These are phyloP conservation scores for Pseudozyma tsukubaensis DNA, from an alignment of 1,284 basidiomycete genomes.

Conservation along the genomic window DNA sequence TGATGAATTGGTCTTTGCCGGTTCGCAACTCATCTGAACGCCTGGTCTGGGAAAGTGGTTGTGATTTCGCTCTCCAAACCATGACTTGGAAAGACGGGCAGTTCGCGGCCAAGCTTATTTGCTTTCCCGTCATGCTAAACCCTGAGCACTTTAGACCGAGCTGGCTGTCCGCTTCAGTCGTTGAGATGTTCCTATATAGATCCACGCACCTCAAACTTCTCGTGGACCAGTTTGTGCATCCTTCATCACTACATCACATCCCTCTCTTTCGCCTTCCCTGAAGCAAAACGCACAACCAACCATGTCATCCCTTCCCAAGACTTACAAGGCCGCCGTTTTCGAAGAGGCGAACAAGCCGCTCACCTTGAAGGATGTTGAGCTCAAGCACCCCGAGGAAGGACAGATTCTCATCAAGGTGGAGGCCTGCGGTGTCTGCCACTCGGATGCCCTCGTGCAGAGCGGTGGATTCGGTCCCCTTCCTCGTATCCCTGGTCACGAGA, in stretches of 20 bases:
- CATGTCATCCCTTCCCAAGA: conserved; percentile 51
- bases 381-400: conserved; percentile 85
- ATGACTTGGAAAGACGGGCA: too few species aligned
- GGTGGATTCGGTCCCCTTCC: conserved; percentile 48
- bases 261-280: not conserved
- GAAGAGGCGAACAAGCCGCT: conserved; percentile 92
- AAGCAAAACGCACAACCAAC: not conserved
- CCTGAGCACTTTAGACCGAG: too few species aligned
- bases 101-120: too few species aligned
- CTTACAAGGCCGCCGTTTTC: conserved; percentile 81
- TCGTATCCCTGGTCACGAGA: conserved; percentile 60
- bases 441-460: conserved; percentile 67
- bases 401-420: conserved; percentile 95
- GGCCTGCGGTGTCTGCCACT: conserved; percentile 95
- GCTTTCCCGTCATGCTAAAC: too few species aligned
- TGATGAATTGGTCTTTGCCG: too few species aligned
- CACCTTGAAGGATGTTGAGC: conserved; percentile 89
- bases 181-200: too few species aligned
- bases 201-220: too few species aligned
- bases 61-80: too few species aligned
- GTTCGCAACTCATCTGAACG: too few species aligned
- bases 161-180: too few species aligned
- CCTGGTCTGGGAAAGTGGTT: too few species aligned
- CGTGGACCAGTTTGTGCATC: not conserved
- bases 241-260: not conserved